phyloP scores from a whole-genome alignment of 805 yeast genomes.

The Nakazawaea siamensis region DNA sequence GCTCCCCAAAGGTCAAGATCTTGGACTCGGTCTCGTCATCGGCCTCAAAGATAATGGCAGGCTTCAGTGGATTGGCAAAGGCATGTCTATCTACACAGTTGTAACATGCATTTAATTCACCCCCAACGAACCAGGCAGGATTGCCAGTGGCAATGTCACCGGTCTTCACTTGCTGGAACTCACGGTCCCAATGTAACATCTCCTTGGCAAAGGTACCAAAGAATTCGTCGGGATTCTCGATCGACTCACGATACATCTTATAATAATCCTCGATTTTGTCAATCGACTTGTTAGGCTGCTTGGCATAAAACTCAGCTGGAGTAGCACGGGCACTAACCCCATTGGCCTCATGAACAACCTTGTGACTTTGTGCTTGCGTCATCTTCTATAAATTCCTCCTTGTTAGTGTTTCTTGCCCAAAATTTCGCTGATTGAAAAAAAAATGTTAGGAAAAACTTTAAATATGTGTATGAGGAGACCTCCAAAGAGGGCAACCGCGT shows the following conservation, averaged over 20 bases:
- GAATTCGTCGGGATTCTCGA: conserved; percentile 71
- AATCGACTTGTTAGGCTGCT: conserved; percentile 55
- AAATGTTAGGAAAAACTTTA: too few relatives aligned
- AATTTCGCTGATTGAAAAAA: too few relatives aligned
- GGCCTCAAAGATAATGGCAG: conserved; percentile 86
- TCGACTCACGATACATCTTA: conserved; percentile 62
- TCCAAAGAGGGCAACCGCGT: too few relatives aligned
- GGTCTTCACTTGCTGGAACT: conserved; percentile 52
- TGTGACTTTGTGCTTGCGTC: conserved; percentile 20
- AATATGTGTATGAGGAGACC: too few relatives aligned
- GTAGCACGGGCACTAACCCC: conserved; percentile 38
- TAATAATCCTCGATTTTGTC: conserved; percentile 60
- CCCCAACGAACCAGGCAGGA: conserved; percentile 89
- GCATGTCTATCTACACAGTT: conserved; percentile 97
- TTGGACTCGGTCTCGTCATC: conserved; percentile 76
- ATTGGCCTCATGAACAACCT: conserved; percentile 58
- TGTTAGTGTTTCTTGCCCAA: too few relatives aligned
- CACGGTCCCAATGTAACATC: conserved; percentile 72
- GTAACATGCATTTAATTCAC: conserved; percentile 86
- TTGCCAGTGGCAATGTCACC: conserved; percentile 70
- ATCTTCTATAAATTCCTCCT: too few relatives aligned
- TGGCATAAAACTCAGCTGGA: conserved; percentile 45
- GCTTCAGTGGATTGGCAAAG: conserved; percentile 72
- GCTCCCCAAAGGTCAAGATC: conserved; percentile 76
- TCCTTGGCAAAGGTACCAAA: conserved; percentile 72